Evolutionary conservation across 1,139 yeast genomes (phyloP), one percentile per base, ranked within the genome.

Genomic region (Zygoascus sp.): DNA sequence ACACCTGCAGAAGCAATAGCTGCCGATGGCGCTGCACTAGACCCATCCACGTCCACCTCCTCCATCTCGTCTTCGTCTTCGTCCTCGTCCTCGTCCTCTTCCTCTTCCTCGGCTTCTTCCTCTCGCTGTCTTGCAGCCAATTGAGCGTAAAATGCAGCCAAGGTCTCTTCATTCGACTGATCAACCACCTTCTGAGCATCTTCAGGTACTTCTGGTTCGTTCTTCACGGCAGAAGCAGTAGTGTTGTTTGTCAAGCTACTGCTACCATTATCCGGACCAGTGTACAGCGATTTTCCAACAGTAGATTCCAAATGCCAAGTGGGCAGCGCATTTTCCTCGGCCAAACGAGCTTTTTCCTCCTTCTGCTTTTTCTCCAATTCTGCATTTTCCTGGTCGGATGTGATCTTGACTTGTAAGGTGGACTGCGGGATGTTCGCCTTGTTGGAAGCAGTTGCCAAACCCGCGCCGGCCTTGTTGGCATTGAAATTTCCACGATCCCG

Each of bases 221-320:
- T 76, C 38, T 75, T 53, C n/a, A n/a, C n/a, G n/a, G n/a, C n/a
- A n/a, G n/a, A n/a, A n/a, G n/a, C n/a, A n/a, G n/a, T n/a, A n/a
- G n/a, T n/a, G 22, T 46, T 52, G 16, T 9, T 15, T 4, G 41
- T 25, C 10, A 23, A 10, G 6, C 43, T 35, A 11, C 39, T 36
- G 13, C 44, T 58, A 21, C 35, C 52, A 19, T 47, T 38, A 11
- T 22, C 17, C 10, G 16, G 22, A 6, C 28, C 37, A 17, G 42
- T 15, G 41, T 48, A 49, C 39, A 60, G 50, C 5, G 58, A 41
- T 46, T 77, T 70, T 38, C 95, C 96, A 53, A 92, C 94, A 0
- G 98, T 89, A 59, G 94, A 81, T 56, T 83, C 83, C 55, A 84
- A 78, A 64, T 92, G 96, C 99, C 99, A 92, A 20, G 95, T 82